A percentile compares a stretch with the other conserved stretches of the same genome.
These are phyloP conservation scores for Amanita phalloides DNA, from an alignment of 768 basidiomycete species.

Conservation along the genomic window DNA sequence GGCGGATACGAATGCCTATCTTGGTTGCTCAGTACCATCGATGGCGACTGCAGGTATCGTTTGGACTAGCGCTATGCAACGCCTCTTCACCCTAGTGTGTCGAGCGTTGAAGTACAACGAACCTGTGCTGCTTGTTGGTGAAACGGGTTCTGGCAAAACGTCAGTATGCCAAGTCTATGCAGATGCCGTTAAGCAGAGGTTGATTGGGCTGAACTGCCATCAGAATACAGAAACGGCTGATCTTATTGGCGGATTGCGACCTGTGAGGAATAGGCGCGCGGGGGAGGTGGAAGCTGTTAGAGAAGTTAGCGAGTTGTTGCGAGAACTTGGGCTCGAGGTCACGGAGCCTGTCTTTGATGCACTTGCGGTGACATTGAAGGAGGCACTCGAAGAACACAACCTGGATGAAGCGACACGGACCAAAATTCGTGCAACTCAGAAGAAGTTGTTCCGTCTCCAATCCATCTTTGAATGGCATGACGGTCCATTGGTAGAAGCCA, in stretches of 20 bases:
- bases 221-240: conserved; percentile 98
- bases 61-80: conserved; percentile 92
- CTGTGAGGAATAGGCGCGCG: conserved; percentile 65
- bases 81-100: conserved; percentile 74
- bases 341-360: conserved; percentile 15
- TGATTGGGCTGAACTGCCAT: conserved; percentile 86
- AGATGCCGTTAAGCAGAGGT: conserved; percentile 41
- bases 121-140: conserved; percentile 90
- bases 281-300: conserved; percentile 37
- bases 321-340: conserved; percentile 25
- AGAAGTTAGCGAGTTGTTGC: conserved; percentile 31
- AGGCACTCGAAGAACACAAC: conserved; percentile 15
- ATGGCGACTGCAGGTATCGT: conserved; percentile 40
- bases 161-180: conserved; percentile 91
- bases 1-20: conserved; percentile 29
- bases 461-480: conserved; percentile 96
- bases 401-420: conserved; percentile 20
- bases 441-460: conserved; percentile 37
- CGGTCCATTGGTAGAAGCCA: conserved; percentile 90
- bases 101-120: conserved; percentile 88
- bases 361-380: conserved; percentile 16
- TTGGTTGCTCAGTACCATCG: conserved; percentile 44
- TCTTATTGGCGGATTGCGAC: conserved; percentile 86
- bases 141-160: conserved; percentile 96
- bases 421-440: conserved; percentile 30